Percentiles rank a stretch among this genome's conserved stretches.
phyloP scores from a whole-genome alignment of 2,329 filamentous ascomycete genomes.

The Fusarium tricinctum region DNA sequence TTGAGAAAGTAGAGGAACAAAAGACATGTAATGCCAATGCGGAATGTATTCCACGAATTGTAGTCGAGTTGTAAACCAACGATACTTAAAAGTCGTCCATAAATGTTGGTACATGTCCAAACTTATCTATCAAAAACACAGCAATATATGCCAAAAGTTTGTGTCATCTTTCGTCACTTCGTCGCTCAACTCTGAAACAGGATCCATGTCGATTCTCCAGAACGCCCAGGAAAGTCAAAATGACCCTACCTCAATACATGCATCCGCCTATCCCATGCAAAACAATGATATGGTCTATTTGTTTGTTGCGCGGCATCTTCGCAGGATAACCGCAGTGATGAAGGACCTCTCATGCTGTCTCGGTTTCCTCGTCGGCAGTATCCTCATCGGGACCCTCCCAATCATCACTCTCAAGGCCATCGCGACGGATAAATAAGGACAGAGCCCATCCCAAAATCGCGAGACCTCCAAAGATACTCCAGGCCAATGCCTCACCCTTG shows the following conservation, averaged over 20 bases:
- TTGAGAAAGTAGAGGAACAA: too few relatives aligned
- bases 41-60: too few relatives aligned
- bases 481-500: slow-evolving; percentile 87
- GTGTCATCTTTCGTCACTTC: slow-evolving; percentile 14
- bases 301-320: background rate
- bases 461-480: slow-evolving; percentile 88
- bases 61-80: background rate
- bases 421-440: slow-evolving; percentile 81
- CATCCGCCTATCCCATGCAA: slow-evolving; percentile 7
- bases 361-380: slow-evolving; percentile 9
- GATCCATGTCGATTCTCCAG: background rate
- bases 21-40: too few relatives aligned
- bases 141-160: background rate
- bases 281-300: slow-evolving; percentile 20
- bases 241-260: slow-evolving; percentile 14
- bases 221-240: slow-evolving; percentile 8
- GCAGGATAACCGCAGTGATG: background rate
- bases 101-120: background rate
- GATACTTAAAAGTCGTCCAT: too few relatives aligned
- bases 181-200: slow-evolving; percentile 15
- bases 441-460: slow-evolving; percentile 84
- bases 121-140: slow-evolving; percentile 14
- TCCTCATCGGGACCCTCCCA: slow-evolving; percentile 55
- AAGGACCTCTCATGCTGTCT: slow-evolving; percentile 13
- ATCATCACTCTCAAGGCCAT: slow-evolving; percentile 71